These are phyloP conservation scores for Ganoderma resinaceum DNA, from an alignment of 1,284 basidiomycete genomes.

Conservation along the genomic window DNA sequence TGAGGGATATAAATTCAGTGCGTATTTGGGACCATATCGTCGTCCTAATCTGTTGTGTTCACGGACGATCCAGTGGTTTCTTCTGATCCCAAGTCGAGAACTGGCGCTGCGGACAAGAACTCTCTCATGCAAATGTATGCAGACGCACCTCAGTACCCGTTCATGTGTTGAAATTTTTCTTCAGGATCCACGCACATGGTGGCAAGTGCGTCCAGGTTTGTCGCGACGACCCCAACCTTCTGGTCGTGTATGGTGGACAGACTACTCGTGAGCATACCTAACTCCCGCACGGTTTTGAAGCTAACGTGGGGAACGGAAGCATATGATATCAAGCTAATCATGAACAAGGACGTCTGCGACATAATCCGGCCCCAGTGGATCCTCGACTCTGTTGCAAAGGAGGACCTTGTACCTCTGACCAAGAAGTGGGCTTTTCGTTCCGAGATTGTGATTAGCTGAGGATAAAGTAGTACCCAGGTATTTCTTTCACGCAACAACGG, in stretches of 20 bases:
- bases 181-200: constrained; percentile 79
- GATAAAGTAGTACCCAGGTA: constrained; percentile 52
- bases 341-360: constrained; percentile 69
- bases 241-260: constrained; percentile 71
- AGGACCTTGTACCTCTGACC: constrained; percentile 61
- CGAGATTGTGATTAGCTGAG: background rate
- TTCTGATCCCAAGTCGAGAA: constrained; percentile 76
- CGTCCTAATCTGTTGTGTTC: background rate
- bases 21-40: constrained; percentile 36
- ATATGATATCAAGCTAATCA: constrained; percentile 70
- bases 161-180: background rate
- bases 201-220: constrained; percentile 76
- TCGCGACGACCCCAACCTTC: constrained; percentile 52
- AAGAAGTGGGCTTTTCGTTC: constrained; percentile 60
- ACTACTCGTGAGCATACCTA: constrained; percentile 58
- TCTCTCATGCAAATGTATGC: constrained; percentile 69
- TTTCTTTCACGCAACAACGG: constrained; percentile 73
- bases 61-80: constrained; percentile 63
- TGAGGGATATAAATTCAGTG: constrained; percentile 80
- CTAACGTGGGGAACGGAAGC: constrained; percentile 46
- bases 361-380: constrained; percentile 86
- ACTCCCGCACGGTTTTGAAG: background rate
- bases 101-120: constrained; percentile 71
- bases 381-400: constrained; percentile 71
- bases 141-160: background rate